A percentile compares a stretch with the other conserved stretches of the same genome.
Conservation (phyloP, 306 rosid species). For the Elaeagnus macrophylla region DNA sequence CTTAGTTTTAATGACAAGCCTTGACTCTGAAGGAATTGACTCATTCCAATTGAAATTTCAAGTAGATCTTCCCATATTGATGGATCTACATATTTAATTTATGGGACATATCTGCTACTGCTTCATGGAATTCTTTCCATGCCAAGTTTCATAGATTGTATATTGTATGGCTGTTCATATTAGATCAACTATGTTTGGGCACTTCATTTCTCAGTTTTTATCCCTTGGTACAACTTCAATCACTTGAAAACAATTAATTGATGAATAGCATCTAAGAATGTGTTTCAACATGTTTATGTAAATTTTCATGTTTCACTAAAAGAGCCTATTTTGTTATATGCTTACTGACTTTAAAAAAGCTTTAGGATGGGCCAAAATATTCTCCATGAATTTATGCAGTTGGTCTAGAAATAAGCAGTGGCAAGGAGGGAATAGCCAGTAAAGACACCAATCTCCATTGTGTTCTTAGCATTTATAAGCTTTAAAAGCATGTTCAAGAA, state of each 20-base stretch:
- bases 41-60: too few relatives aligned
- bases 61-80: background rate
- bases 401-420: constrained; percentile 10
- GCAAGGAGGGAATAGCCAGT: constrained; percentile 65
- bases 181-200: background rate
- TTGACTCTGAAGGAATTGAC: too few relatives aligned
- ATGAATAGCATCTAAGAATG: background rate
- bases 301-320: background rate
- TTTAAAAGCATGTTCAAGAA: constrained; percentile 43
- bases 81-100: background rate
- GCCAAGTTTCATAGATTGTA: background rate
- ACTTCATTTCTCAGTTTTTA: background rate
- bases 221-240: background rate
- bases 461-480: constrained; percentile 47
- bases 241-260: too few relatives aligned
- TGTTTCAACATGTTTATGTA: background rate
- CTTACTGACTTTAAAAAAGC: too few relatives aligned
- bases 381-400: too few relatives aligned
- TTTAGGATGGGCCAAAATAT: too few relatives aligned
- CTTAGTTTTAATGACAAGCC: too few relatives aligned
- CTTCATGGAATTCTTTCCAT: too few relatives aligned
- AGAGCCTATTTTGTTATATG: too few relatives aligned
- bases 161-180: background rate
- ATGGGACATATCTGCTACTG: too few relatives aligned
- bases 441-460: constrained; percentile 54